Base-by-base conservation (phyloP, 2,329 filamentous ascomycete genomes). In the Hypoxylon sp. region DNA sequence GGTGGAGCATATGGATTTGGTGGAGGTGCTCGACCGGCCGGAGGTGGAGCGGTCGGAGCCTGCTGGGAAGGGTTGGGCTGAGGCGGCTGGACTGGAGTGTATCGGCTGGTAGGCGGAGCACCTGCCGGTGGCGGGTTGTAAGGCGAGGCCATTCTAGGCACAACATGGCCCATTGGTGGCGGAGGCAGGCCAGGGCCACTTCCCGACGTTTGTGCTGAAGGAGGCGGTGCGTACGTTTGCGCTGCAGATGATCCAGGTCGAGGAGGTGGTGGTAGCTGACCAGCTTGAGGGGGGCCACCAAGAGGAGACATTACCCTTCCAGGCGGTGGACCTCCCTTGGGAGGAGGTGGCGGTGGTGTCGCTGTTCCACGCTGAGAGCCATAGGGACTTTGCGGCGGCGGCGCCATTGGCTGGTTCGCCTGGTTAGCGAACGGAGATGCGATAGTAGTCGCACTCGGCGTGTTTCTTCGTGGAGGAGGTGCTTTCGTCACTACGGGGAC, bases 401-500 rank as follows among this genome's bases (percentile, higher is more conserved):
- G 89, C 16, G 87, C 85, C 62, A 85, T 80, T 16, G 83, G 75
- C 23, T 82, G 76, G 66, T 81, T 81, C 63, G 85, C 84, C 74
- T 92, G 89, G 71, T 87, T 87, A 1, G 88, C 85, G 82, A 96
- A 97, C 7, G 93, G 92, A 16, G 91, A 88, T n/a, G 85, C 88
- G 53, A 94, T 88, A 2, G 91, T 83, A 54, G 88, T 87, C 19
- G 88, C 82, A 59, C 85, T 88, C 2, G 94, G 93, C 0, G 95
- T 97, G 47, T 85, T 85, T 75, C 90, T 88, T 70, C 94, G 89
- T 21, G 90, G 86, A 12, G 90, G 85, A 11, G 91, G 85, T 58
- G 86, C 82, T 81, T 95, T 93, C 47, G 88, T 85, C 47, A 98
- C 91, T 74, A 97, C 87, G 1, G 96, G 96, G 54, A 96, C 91